These are phyloP conservation scores for Neurospora cerealis DNA, from an alignment of 495 filamentous ascomycete species.

Conservation along the genomic window DNA sequence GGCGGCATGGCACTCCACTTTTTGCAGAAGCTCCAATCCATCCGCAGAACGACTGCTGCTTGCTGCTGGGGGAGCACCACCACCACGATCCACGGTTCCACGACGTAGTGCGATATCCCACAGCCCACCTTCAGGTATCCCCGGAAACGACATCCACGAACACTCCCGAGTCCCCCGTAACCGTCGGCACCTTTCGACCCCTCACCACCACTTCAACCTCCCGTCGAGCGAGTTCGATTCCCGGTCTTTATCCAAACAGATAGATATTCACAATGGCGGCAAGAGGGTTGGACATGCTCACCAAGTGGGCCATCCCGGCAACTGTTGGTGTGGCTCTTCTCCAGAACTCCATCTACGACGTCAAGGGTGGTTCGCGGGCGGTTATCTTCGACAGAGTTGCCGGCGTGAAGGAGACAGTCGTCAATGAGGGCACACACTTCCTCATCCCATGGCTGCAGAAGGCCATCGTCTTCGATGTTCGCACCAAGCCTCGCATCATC, in stretches of 20 bases:
- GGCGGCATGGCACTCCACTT: background rate
- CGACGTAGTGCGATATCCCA: background rate
- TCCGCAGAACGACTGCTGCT: background rate
- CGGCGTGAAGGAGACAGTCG: constrained; percentile 84
- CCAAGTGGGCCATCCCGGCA: constrained; percentile 61
- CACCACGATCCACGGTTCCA: background rate
- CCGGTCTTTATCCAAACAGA: constrained; percentile 12
- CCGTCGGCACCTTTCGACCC: background rate
- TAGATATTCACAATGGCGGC: constrained; percentile 35
- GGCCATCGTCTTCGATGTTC: constrained; percentile 93
- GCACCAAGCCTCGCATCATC: constrained; percentile 94
- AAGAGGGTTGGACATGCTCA: constrained; percentile 50
- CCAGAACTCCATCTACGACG: constrained; percentile 86
- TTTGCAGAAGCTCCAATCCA: background rate
- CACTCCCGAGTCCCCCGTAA: background rate
- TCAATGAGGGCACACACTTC: constrained; percentile 97
- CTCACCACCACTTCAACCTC: background rate
- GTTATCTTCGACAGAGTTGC: constrained; percentile 96
- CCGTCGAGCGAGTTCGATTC: constrained; percentile 4
- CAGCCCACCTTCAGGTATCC: background rate
- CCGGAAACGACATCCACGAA: constrained; percentile 3
- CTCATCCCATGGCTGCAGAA: constrained; percentile 92
- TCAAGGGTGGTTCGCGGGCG: constrained; percentile 83
- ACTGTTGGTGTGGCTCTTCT: constrained; percentile 50
- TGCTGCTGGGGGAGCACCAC: background rate